Base-by-base conservation (phyloP, 2,329 filamentous ascomycete genomes). In the Bisporella sp. region DNA sequence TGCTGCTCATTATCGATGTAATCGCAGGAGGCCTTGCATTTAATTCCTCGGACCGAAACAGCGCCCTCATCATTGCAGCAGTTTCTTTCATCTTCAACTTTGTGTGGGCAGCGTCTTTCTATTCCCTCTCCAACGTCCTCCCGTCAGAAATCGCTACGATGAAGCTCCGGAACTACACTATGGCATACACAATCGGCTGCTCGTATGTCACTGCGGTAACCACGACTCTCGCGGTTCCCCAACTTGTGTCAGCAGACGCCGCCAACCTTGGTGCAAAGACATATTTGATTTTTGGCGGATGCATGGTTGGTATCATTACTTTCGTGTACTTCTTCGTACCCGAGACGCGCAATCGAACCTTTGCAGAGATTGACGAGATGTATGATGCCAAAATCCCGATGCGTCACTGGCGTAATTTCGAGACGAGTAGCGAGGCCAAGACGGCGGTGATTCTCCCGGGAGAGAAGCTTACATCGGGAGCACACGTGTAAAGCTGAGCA, bases 311-410 rank as follows among this genome's bases (percentile, higher is more conserved):
- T 4, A 67, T 68, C 31, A 54, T 69, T 1, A 56, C 60, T 1
- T 73, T 71, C 56, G 66, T 69, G 5, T 67, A 59, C 53, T 67
- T 66, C 50, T 68, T 60, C 50, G 57, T 68, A 6, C 69, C 69
- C 32, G 72, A 74, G 58, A 69, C 71, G 0, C 67, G 66, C 11
- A 68, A 66, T 1, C 64, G 69, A 45, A 69, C 67, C 1, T 66
- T 72, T 41, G 70, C 70, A 48, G 71, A 75, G 62, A 67, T 75
- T 12, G 72, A 74, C 51, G 55, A 66, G 5, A 54, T 75, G 55
- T 75, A 75, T 57, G 64, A 68, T 29, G 48, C 52, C 13, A 59
- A 55, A 41, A 55, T 63, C 28, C 47, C 59, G 12, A 63, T 64
- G n/a, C 54, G 63, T 31, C 62, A 64, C 12, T 68, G 43, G 43